These are phyloP conservation scores for Arabidopsis hybrid DNA, from an alignment of 441 rosid genomes.

Conservation along the genomic window DNA sequence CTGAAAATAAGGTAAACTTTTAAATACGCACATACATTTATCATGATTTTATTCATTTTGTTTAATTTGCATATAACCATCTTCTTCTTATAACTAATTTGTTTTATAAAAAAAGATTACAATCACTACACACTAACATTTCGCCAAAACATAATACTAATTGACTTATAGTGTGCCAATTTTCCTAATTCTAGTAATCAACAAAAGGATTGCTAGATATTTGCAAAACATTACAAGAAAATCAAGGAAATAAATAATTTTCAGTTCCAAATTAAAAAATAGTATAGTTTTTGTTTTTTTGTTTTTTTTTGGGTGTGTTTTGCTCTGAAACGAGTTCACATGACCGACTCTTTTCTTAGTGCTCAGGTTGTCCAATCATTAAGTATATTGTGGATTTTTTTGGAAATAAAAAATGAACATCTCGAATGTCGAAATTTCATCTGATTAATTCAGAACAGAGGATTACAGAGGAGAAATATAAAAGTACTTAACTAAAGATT, in stretches of 20 bases:
- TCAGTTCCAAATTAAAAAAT: too few relatives aligned
- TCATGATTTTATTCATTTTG: neutral
- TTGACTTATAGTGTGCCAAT: constrained; percentile 1
- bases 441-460: constrained; percentile 16
- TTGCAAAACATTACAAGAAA: constrained; percentile 13
- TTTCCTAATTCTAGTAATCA: neutral
- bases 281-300: too few relatives aligned
- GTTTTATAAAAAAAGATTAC: neutral
- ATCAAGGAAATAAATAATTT: constrained; percentile 17
- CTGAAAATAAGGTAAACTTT: constrained; percentile 21
- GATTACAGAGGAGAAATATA: constrained; percentile 16
- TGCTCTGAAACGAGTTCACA: constrained; percentile 23
- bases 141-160: neutral
- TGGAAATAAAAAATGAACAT: too few relatives aligned
- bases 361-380: constrained; percentile 31
- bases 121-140: neutral
- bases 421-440: neutral
- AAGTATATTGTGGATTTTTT: neutral
- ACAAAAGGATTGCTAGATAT: constrained; percentile 2
- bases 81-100: neutral
- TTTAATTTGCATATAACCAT: neutral
- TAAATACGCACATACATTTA: constrained; percentile 7
- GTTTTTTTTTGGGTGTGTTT: neutral
- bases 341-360: constrained; percentile 31
- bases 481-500: constrained; percentile 1